phyloP scores from a whole-genome alignment of 805 yeast species.

The Ogataea thermomethanolica region DNA sequence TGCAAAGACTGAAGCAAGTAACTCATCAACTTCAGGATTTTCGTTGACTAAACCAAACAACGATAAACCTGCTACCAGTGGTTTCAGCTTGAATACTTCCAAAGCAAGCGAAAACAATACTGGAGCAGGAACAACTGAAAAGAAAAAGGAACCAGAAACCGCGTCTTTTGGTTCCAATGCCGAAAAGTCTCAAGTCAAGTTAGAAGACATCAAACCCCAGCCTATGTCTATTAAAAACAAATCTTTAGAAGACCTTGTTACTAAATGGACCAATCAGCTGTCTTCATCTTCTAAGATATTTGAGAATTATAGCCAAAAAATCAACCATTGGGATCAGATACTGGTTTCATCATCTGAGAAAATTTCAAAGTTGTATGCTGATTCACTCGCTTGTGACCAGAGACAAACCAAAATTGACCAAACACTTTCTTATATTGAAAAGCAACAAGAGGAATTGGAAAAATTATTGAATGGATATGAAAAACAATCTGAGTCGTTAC shows the following conservation, averaged over 20 bases:
- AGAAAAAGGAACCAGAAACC: conserved; percentile 12
- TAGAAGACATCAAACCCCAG: conserved; percentile 59
- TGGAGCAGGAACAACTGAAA: conserved; percentile 8
- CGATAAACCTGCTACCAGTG: conserved; percentile 14
- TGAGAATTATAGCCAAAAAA: conserved; percentile 66
- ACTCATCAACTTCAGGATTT: conserved; percentile 2
- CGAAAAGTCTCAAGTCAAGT: conserved; percentile 32
- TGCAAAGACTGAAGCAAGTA: conserved; percentile 10
- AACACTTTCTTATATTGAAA: conserved; percentile 76
- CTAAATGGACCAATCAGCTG: conserved; percentile 89
- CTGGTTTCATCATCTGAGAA: conserved; percentile 84
- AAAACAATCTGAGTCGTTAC: conserved; percentile 55
- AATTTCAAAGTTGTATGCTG: conserved; percentile 71
- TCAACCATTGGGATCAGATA: conserved; percentile 82
- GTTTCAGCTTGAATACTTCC: conserved; percentile 2
- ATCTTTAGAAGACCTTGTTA: conserved; percentile 86
- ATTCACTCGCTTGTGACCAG: conserved; percentile 78
- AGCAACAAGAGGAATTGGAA: conserved; percentile 91
- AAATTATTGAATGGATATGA: conserved; percentile 79
- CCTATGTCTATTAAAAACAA: conserved; percentile 82
- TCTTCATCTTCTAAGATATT: conserved; percentile 71
- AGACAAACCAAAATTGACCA: conserved; percentile 85
- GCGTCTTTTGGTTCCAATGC: conserved; percentile 30
- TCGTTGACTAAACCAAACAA: conserved; percentile 21
- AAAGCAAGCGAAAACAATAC: conserved; percentile 12